Base-by-base conservation (phyloP, 179 eudicot genomes). In the Silene vulgaris region DNA sequence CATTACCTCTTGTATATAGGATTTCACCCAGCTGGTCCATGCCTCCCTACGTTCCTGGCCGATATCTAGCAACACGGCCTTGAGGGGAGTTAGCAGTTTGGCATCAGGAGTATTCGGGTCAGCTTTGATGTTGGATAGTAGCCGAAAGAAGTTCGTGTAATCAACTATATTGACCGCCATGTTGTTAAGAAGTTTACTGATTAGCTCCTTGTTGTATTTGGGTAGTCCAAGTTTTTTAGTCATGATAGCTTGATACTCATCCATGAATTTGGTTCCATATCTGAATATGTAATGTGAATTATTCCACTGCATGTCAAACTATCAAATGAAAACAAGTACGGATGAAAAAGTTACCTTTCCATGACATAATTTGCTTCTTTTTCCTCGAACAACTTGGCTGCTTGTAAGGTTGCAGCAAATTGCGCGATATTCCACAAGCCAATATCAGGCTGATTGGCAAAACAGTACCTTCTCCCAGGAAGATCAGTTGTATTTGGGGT, bases 161-260 rank as follows among this genome's bases (percentile, higher is more conserved):
- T 96, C 99, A 59, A 96, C 99, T 91, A 93, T 96, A 83, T 96
- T 98, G 21, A 96, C 97, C 64, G 99, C 99, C 98, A 96, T 83
- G 81, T 96, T 96, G 88, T 93, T 96, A 3, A 96, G 94, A 76
- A 96, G 93, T 84, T 90, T 89, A 72, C 98, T 85, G 74, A 93
- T 91, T 84, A 93, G 75, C 72, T 93, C 97, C 82, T 96, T 96
- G 71, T 86, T 93, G 85, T 96, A 96, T 86, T 89, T 96, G 8
- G 90, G 85, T 73, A 96, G 79, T 71, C 99, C 97, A 77, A 96
- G 96, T 78, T 96, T 96, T 80, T 76, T 86, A 65, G 97, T 96
- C 98, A 96, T 96, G 77, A 96, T 85, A 69, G 94, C 92, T 83
- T 96, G 98, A 80, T 96, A 96, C 14, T 93, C 90, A 50, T 96